Percentiles rank a stretch among this genome's conserved stretches.
Evolutionary conservation across 345 rosid species (phyloP).

Genomic region (Syzygium aqueum): DNA sequence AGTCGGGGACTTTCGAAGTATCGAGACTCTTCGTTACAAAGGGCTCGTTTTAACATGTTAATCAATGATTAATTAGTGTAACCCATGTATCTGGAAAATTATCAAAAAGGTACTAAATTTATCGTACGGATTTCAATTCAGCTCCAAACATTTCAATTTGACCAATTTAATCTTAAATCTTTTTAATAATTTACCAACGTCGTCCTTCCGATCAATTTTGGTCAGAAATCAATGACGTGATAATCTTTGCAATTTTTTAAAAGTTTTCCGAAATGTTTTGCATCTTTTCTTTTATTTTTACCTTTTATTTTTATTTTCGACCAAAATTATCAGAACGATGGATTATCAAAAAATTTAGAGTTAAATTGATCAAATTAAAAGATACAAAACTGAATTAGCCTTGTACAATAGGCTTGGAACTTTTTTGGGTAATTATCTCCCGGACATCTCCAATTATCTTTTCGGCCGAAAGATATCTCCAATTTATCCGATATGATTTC

Average conservation of each 20-base stretch:
- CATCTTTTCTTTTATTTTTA: too few species aligned
- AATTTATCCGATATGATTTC: neutral
- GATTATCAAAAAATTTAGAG: rapidly evolving
- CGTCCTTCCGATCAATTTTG: rapidly evolving
- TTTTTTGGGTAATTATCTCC: too few species aligned
- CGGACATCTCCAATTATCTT: too few species aligned
- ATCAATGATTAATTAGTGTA: rapidly evolving
- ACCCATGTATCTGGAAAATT: rapidly evolving
- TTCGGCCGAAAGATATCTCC: neutral
- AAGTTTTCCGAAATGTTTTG: neutral
- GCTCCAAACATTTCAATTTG: rapidly evolving
- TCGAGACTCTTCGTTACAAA: too few species aligned
- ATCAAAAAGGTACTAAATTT: rapidly evolving
- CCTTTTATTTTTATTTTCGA: neutral
- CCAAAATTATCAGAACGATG: too few species aligned
- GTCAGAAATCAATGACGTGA: rapidly evolving
- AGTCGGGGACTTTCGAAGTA: too few species aligned
- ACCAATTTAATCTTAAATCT: rapidly evolving
- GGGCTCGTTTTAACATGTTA: neutral
- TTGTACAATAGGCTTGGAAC: too few species aligned
- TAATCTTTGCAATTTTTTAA: too few species aligned
- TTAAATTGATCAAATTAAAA: too few species aligned
- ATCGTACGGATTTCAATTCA: rapidly evolving
- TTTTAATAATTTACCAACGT: rapidly evolving
- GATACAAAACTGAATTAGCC: too few species aligned